phyloP scores from a whole-genome alignment of 2,329 filamentous ascomycete species.

The Aspergillus piperis region DNA sequence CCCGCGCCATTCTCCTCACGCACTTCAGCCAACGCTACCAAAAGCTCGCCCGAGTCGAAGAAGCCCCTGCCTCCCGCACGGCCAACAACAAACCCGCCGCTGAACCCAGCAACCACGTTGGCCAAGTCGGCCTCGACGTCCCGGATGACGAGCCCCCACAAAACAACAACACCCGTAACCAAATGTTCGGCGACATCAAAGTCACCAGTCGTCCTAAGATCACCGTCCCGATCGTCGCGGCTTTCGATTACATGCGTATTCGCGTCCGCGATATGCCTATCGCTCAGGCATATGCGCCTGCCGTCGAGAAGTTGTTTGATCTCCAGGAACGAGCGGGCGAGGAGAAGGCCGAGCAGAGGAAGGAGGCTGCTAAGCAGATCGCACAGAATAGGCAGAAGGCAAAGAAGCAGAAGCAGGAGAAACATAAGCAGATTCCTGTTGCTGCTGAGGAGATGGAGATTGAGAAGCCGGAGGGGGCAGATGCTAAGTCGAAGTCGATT shows the following conservation, averaged over 20 bases:
- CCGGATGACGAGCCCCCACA: conserved; percentile 19
- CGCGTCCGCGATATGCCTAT: conserved; percentile 60
- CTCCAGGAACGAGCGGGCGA: conserved; percentile 35
- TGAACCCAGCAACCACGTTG: conserved; percentile 18
- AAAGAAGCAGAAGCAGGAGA: conserved; percentile 26
- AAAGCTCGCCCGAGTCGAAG: conserved; percentile 55
- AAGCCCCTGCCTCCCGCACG: background rate
- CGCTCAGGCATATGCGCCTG: conserved; percentile 59
- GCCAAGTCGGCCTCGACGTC: conserved; percentile 24
- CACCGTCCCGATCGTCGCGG: conserved; percentile 48
- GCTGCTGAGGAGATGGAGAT: conserved; percentile 3
- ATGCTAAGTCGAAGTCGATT: conserved; percentile 19
- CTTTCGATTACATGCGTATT: conserved; percentile 66
- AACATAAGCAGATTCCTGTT: conserved; percentile 1
- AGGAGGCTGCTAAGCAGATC: conserved; percentile 17
- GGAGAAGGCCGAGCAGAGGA: conserved; percentile 30
- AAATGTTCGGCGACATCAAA: background rate
- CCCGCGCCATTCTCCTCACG: conserved; percentile 78
- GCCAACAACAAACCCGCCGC: conserved; percentile 21
- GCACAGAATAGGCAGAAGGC: conserved; percentile 21
- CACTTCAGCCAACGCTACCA: conserved; percentile 96
- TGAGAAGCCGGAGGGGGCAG: background rate
- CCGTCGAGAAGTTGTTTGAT: conserved; percentile 56
- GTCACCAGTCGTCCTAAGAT: background rate
- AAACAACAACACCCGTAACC: conserved; percentile 14